Conservation (phyloP, 139 green algal species). For the Raphidocelis subcapitata region DNA sequence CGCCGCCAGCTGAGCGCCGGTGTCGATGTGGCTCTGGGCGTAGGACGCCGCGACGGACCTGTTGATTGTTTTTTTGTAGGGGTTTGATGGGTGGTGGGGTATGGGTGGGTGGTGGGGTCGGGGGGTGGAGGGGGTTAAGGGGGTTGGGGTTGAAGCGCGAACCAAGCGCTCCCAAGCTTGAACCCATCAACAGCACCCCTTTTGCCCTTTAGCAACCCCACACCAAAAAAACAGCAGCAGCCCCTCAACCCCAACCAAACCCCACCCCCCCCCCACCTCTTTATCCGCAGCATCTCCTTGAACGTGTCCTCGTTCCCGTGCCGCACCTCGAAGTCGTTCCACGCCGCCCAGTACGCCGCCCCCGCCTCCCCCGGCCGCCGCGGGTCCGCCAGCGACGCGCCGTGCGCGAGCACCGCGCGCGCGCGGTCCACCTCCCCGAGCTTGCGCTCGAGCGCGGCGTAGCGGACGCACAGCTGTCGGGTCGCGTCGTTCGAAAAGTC, state of each 20-base stretch:
- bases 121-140: no score
- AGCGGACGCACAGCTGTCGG: conserved; percentile 79
- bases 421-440: conserved; percentile 97
- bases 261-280: conserved; percentile 71
- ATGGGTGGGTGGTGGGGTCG: no score
- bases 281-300: conserved; percentile 98
- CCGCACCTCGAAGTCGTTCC: conserved; percentile 92
- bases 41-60: conserved; percentile 74
- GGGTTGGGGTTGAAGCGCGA: no score
- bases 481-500: conserved; percentile 75
- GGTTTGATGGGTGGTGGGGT: no score
- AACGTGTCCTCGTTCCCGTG: conserved; percentile 97
- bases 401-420: conserved; percentile 90
- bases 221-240: background rate
- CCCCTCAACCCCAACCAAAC: background rate
- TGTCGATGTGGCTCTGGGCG: conserved; percentile 65
- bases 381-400: conserved; percentile 57
- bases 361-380: no score
- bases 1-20: conserved; percentile 23
- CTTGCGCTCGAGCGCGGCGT: conserved; percentile 82
- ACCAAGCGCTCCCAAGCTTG: background rate
- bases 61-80: no score
- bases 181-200: background rate
- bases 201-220: background rate
- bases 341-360: conserved; percentile 96